Conservation (phyloP, 192 early-diverging fungal species). For the Coemansia sp. region DNA sequence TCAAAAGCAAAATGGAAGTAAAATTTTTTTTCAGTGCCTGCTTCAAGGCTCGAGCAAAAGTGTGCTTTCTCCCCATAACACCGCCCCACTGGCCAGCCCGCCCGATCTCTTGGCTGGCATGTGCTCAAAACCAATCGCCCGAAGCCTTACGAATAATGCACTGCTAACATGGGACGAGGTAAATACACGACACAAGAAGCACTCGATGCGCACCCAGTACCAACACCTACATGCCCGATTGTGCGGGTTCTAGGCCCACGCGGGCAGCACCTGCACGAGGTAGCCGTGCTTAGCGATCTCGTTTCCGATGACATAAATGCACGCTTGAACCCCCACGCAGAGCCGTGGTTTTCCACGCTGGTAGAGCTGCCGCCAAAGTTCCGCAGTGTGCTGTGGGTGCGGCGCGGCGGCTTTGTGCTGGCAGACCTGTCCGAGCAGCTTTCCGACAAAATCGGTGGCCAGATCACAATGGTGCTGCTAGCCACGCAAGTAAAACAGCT, state of each 20-base stretch:
- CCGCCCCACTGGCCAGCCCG: too few relatives aligned
- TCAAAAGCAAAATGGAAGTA: too few relatives aligned
- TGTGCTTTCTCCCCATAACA: too few relatives aligned
- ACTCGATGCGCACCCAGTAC: constrained; percentile 33
- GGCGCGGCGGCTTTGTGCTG: constrained; percentile 65
- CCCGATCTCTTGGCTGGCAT: too few relatives aligned
- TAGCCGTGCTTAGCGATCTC: constrained; percentile 51
- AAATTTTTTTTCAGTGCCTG: too few relatives aligned
- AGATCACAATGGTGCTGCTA: constrained; percentile 73
- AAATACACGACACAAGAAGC: constrained; percentile 50
- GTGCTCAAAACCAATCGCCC: too few relatives aligned
- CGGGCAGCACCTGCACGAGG: constrained; percentile 73
- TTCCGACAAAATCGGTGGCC: constrained; percentile 71
- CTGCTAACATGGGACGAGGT: constrained; percentile 37
- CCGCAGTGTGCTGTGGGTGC: constrained; percentile 81
- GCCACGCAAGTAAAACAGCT: constrained; percentile 71
- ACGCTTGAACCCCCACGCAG: constrained; percentile 44
- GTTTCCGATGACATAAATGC: constrained; percentile 27
- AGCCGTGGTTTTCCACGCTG: constrained; percentile 55
- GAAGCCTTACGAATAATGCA: too few relatives aligned
- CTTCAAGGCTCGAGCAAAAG: too few relatives aligned
- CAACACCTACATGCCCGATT: constrained; percentile 39
- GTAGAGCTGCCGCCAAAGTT: constrained; percentile 74
- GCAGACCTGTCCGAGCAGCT: constrained; percentile 59
- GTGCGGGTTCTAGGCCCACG: constrained; percentile 63